phyloP scores from a whole-genome alignment of 2,329 filamentous ascomycete genomes.

The Chaetomiaceae sp. region DNA sequence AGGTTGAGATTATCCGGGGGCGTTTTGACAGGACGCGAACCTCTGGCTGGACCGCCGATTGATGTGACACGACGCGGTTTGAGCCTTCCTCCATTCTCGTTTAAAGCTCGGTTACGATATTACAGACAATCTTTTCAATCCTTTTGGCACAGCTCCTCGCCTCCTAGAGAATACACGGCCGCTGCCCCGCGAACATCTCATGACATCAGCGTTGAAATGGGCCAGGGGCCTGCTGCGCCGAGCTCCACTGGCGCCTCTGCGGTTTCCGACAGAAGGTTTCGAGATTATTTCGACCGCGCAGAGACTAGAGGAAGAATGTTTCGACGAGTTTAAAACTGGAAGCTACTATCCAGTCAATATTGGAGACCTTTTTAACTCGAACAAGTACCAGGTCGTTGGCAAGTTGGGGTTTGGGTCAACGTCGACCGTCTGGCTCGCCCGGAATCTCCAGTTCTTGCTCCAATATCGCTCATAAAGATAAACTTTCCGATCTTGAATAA shows the following conservation, averaged over 20 bases:
- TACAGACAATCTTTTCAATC: no score
- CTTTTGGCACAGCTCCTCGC: no score
- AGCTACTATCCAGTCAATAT: conserved; percentile 1
- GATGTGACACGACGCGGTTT: no score
- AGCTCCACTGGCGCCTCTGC: neutral
- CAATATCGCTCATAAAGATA: no score
- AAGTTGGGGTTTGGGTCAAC: conserved; percentile 6
- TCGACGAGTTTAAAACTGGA: neutral
- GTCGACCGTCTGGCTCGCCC: conserved; percentile 8
- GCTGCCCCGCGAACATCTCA: no score
- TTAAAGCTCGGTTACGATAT: no score
- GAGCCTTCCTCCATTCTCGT: no score
- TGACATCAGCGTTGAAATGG: neutral
- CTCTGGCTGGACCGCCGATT: no score
- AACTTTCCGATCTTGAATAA: no score
- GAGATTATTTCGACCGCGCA: neutral
- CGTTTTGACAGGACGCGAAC: no score
- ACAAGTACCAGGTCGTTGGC: conserved; percentile 6
- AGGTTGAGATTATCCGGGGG: no score
- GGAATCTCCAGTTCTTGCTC: neutral
- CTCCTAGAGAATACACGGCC: no score
- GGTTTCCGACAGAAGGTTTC: conserved; percentile 1
- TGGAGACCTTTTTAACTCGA: neutral
- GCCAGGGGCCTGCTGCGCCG: neutral
- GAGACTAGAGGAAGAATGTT: neutral